Conservation (phyloP, 2,329 filamentous ascomycete genomes). For the Diaporthe velutina region DNA sequence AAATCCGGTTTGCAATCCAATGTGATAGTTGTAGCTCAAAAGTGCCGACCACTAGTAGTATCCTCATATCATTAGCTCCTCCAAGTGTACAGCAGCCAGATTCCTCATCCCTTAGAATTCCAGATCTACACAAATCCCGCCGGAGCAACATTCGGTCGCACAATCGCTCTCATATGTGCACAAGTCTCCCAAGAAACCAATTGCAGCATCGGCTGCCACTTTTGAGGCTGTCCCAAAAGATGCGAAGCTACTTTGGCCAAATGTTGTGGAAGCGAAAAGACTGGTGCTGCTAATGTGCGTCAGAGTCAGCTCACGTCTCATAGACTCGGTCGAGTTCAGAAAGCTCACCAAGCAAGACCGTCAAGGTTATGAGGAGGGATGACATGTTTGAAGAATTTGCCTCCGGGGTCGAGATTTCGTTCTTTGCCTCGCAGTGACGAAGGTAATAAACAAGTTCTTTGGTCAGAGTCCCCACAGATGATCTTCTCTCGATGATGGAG, state of each 20-base stretch:
- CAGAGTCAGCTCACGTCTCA: background rate
- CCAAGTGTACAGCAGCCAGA: background rate
- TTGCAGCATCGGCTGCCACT: background rate
- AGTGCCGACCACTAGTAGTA: background rate
- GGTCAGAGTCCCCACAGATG: too few species aligned
- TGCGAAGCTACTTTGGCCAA: background rate
- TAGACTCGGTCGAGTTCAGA: background rate
- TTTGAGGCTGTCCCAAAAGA: background rate
- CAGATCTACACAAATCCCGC: background rate
- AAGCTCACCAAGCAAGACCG: background rate
- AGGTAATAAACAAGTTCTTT: background rate
- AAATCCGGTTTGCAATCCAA: background rate
- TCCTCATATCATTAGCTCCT: background rate
- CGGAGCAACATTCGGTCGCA: background rate
- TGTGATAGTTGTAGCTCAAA: background rate
- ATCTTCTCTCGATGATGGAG: background rate
- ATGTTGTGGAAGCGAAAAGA: background rate
- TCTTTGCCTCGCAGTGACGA: background rate
- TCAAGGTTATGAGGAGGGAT: background rate
- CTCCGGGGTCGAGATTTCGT: background rate
- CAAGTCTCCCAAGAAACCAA: background rate
- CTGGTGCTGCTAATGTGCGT: background rate
- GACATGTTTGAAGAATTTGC: background rate
- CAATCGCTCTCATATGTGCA: background rate
- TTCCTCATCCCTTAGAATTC: background rate